Base-by-base conservation (phyloP, 2,329 filamentous ascomycete genomes). In the Exophiala phaeomuriformis region DNA sequence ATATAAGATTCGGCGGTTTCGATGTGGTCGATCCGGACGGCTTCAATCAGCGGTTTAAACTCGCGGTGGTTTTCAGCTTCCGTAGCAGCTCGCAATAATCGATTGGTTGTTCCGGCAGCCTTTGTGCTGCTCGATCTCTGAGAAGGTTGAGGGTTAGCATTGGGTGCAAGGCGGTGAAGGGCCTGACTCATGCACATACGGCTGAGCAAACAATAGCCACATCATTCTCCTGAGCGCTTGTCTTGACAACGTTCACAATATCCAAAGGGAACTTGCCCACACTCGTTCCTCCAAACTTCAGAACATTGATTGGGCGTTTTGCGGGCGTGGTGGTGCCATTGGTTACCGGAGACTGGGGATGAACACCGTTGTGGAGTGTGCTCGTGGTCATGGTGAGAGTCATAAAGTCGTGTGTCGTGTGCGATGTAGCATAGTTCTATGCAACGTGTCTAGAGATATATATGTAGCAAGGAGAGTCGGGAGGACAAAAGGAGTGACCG, bases 191-290 rank as follows among this genome's bases (percentile, higher is more conserved):
- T 30, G 32, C 12, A 49, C 56, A 51, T 54, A 56, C 56, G 40
- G 93, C 93, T 57, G 93, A 98, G 73, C 93, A 98, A 53, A 98
- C 91, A 53, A 98, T 85, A 52, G 90, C 90, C 60, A 96, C 83
- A 69, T 84, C 84, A 67, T 89, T 84, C 53, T 81, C 75, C 51
- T 75, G 75, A 51, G 94, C 72, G 67, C 77, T 79, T 19, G 78
- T 74, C 77, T 75, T 74, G 61, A 90, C 80, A 66, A 91, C 88
- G 64, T 86, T 79, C 30, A 84, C 82, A 64, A 87, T 85, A 68
- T 85, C 85, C 63, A 81, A 79, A 49, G 90, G 85, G 65, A 95
- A 95, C 73, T 97, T 97, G 64, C 91, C 93, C 48, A 97, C 87
- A 67, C 88, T 95, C 49, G 91, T 98, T 48, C 91, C 91, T 58